Evolutionary conservation across 306 rosid genomes (phyloP).

Genomic region (Styphnolobium japonicum): DNA sequence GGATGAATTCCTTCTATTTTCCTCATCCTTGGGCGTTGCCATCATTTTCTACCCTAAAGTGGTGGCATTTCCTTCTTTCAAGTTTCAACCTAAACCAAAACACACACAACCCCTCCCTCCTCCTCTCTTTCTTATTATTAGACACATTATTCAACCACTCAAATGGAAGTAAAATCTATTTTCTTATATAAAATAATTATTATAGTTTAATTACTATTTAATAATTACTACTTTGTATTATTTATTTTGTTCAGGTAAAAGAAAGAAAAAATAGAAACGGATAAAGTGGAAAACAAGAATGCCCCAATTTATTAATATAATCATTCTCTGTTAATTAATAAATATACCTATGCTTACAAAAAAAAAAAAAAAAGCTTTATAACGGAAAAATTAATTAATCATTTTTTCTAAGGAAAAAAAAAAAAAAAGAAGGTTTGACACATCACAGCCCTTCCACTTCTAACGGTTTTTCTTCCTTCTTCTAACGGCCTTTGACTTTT

Average conservation of each 20-base stretch:
- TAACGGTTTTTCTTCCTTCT: conserved; percentile 51
- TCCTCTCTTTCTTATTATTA: background rate
- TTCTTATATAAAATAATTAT: no score
- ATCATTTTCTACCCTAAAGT: background rate
- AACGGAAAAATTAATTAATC: conserved; percentile 36
- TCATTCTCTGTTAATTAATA: conserved; percentile 42
- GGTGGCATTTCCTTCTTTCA: background rate
- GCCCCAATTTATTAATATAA: conserved; percentile 51
- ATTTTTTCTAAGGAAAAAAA: conserved; percentile 23
- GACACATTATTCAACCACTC: background rate
- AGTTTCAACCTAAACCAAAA: background rate
- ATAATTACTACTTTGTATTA: background rate
- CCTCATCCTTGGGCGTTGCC: background rate
- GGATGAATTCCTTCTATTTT: background rate
- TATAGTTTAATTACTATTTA: background rate
- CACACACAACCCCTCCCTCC: background rate
- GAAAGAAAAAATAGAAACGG: background rate
- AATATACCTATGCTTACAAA: conserved; percentile 50
- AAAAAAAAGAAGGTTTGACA: conserved; percentile 2
- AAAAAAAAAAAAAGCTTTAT: conserved; percentile 25
- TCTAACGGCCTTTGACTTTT: conserved; percentile 45
- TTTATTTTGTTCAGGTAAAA: background rate
- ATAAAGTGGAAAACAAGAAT: conserved; percentile 32
- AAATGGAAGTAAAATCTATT: background rate
- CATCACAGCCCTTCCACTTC: conserved; percentile 27